These are phyloP conservation scores for Zygosaccharomyces kombuchaensis DNA, from an alignment of 805 yeast genomes.

Conservation along the genomic window DNA sequence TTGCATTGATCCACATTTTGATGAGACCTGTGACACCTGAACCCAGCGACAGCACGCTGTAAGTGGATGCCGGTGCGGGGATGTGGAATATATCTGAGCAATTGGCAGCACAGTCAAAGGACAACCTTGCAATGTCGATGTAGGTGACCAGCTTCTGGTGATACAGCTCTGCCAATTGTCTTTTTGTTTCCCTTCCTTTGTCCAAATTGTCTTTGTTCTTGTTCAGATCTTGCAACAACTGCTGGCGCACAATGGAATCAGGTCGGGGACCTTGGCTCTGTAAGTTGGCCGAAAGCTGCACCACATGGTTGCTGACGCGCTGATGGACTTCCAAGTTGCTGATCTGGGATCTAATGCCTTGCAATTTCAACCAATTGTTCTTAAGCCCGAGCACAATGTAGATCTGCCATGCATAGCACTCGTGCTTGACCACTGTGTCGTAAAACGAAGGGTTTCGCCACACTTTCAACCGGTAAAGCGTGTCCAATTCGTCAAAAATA, in stretches of 20 bases:
- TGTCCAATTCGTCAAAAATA: constrained; percentile 56
- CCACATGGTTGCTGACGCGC: constrained; percentile 46
- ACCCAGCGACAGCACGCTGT: constrained; percentile 28
- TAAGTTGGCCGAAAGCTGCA: constrained; percentile 17
- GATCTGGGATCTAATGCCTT: constrained; percentile 44
- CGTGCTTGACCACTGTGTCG: constrained; percentile 49
- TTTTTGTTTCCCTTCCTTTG: constrained; percentile 15
- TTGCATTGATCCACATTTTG: constrained; percentile 31
- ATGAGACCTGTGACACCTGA: constrained; percentile 31
- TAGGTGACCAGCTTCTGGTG: constrained; percentile 36
- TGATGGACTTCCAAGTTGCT: constrained; percentile 52
- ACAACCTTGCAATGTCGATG: constrained; percentile 40
- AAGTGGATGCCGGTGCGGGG: constrained; percentile 33
- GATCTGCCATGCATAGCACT: constrained; percentile 63
- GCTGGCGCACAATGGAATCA: constrained; percentile 29
- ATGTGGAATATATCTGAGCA: constrained; percentile 43
- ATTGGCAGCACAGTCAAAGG: constrained; percentile 47
- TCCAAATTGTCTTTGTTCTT: constrained; percentile 11
- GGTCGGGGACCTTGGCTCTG: constrained; percentile 42
- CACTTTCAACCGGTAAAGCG: constrained; percentile 47
- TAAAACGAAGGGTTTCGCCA: constrained; percentile 26
- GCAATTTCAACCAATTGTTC: constrained; percentile 44
- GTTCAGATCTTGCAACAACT: constrained; percentile 30
- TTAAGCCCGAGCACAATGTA: constrained; percentile 57
- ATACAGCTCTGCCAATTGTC: constrained; percentile 34